Percentiles rank a stretch among this genome's conserved stretches.
phyloP scores from a whole-genome alignment of 2,329 filamentous ascomycete species.

The Fusarium drepaniforme region DNA sequence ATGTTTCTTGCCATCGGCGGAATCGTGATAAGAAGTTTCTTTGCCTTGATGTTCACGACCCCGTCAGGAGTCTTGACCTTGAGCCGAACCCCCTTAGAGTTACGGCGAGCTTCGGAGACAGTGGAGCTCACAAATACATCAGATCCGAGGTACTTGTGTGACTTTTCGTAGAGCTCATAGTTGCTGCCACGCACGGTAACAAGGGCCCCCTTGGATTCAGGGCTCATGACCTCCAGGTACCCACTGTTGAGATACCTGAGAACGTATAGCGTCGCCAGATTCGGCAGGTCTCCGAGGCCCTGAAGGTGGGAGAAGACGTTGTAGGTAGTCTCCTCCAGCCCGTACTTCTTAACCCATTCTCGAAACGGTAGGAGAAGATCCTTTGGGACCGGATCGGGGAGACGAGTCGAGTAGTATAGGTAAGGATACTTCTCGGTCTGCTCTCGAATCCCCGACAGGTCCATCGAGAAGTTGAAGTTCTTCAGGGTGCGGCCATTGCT shows the following conservation, averaged over 20 bases:
- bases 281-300: conserved; percentile 29
- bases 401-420: conserved; percentile 31
- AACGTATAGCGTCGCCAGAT: conserved; percentile 29
- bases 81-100: conserved; percentile 14
- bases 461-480: conserved; percentile 15
- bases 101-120: conserved; percentile 14
- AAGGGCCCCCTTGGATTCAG: conserved; percentile 25
- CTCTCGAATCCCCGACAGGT: conserved; percentile 11
- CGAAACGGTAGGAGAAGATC: conserved; percentile 28
- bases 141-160: conserved; percentile 14
- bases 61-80: conserved; percentile 16
- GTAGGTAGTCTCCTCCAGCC: conserved; percentile 20
- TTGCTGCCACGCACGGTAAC: conserved; percentile 28
- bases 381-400: conserved; percentile 26
- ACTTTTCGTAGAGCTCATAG: conserved; percentile 30
- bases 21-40: conserved; percentile 26
- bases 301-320: conserved; percentile 34
- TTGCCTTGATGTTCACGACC: conserved; percentile 8
- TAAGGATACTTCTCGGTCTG: conserved; percentile 29
- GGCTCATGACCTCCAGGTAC: conserved; percentile 22
- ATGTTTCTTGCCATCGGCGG: conserved; percentile 24
- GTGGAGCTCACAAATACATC: conserved; percentile 24
- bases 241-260: conserved; percentile 29
- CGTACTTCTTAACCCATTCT: conserved; percentile 30
- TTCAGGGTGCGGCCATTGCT: conserved; percentile 19